Conservation (phyloP, 1,284 basidiomycete genomes). For the Lentinus polychrous region DNA sequence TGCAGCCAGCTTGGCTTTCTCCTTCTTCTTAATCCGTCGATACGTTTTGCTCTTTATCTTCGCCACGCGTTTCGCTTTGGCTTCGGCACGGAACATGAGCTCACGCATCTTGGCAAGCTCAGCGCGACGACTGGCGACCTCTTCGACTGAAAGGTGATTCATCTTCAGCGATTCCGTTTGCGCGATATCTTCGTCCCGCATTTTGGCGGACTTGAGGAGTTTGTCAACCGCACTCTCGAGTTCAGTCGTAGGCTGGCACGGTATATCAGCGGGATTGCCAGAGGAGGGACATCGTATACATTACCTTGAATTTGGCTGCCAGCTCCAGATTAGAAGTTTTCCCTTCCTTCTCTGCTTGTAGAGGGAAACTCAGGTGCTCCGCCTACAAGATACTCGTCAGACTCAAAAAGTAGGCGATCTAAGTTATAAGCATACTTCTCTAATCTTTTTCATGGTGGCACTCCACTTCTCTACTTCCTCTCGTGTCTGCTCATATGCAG, state of each 20-base stretch:
- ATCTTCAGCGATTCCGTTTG: conserved; percentile 78
- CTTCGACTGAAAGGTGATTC: conserved; percentile 77
- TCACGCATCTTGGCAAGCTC: conserved; percentile 88
- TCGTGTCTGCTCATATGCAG: conserved; percentile 91
- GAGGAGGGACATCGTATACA: neutral
- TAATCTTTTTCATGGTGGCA: conserved; percentile 83
- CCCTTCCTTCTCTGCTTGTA: conserved; percentile 60
- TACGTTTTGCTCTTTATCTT: conserved; percentile 98
- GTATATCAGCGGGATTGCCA: neutral
- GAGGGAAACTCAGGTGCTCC: conserved; percentile 87
- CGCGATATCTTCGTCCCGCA: conserved; percentile 74
- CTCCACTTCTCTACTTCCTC: conserved; percentile 93
- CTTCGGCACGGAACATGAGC: conserved; percentile 90
- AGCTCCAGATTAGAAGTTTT: conserved; percentile 73
- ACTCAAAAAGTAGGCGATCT: neutral
- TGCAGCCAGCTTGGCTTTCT: conserved; percentile 51
- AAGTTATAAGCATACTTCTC: conserved; percentile 44
- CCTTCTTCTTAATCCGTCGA: conserved; percentile 79
- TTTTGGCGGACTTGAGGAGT: conserved; percentile 70
- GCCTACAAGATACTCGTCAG: conserved; percentile 40
- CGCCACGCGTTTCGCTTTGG: conserved; percentile 83
- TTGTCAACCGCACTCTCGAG: conserved; percentile 76
- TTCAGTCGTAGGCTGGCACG: conserved; percentile 59
- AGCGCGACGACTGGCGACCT: conserved; percentile 73
- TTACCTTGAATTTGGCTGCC: conserved; percentile 75